phyloP scores from a whole-genome alignment of 164 flowering plant genomes.

The Annona squamosa region DNA sequence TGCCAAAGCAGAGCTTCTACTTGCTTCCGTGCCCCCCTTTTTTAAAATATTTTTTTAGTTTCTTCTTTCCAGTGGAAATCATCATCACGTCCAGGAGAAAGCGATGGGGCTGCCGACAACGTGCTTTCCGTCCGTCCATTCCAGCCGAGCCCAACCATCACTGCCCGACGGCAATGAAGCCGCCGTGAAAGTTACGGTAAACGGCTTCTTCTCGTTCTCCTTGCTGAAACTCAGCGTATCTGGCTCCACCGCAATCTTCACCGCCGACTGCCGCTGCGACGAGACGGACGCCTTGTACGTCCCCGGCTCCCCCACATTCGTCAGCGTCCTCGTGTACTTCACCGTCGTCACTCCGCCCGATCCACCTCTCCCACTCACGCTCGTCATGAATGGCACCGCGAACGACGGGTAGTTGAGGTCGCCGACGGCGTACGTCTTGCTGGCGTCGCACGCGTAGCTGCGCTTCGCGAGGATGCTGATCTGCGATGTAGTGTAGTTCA shows the following conservation, averaged over 20 bases:
- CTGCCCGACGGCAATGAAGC: conserved; percentile 56
- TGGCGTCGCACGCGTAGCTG: conserved; percentile 34
- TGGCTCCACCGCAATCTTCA: conserved; percentile 54
- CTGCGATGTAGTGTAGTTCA: conserved; percentile 39
- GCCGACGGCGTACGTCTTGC: conserved; percentile 34
- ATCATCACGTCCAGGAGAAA: conserved; percentile 43
- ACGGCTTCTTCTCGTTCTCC: conserved; percentile 43
- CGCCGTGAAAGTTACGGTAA: conserved; percentile 40
- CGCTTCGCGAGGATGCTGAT: conserved; percentile 32
- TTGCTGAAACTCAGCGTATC: conserved; percentile 32
- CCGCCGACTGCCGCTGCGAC: conserved; percentile 22
- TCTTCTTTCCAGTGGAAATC: background rate
- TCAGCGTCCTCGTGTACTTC: conserved; percentile 54
- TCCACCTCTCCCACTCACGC: conserved; percentile 1
- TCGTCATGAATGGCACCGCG: conserved; percentile 44
- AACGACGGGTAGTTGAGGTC: conserved; percentile 84
- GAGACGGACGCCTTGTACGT: conserved; percentile 49
- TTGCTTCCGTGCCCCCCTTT: background rate
- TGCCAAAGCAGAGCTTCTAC: background rate
- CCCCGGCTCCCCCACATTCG: conserved; percentile 66
- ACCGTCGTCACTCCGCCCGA: conserved; percentile 22
- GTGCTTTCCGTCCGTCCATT: conserved; percentile 70
- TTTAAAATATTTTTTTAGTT: background rate
- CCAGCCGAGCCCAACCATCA: conserved; percentile 35
- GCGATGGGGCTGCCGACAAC: conserved; percentile 53